phyloP scores from a whole-genome alignment of 139 green algal genomes.

The Haematococcus lacustris region DNA sequence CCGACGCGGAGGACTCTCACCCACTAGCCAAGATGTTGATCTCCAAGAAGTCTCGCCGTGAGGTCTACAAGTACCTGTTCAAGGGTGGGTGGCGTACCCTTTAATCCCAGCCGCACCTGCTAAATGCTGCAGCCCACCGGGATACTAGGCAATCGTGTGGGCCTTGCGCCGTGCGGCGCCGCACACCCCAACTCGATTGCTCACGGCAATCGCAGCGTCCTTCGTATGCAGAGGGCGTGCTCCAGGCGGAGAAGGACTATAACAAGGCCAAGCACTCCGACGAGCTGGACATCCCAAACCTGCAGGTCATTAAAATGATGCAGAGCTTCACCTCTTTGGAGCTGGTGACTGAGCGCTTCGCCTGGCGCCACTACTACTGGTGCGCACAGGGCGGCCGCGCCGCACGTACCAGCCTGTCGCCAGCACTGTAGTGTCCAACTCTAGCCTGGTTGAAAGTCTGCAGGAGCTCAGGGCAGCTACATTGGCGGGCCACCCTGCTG shows the following conservation, averaged over 20 bases:
- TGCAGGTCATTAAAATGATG: slow-evolving; percentile 96
- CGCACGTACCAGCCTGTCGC: no score
- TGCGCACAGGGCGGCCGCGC: slow-evolving; percentile 39
- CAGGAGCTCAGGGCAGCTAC: no score
- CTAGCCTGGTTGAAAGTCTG: no score
- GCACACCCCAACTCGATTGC: no score
- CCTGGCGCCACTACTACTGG: slow-evolving; percentile 99
- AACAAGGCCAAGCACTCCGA: slow-evolving; percentile 93
- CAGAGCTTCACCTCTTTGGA: slow-evolving; percentile 96
- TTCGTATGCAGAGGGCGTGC: slow-evolving; percentile 83
- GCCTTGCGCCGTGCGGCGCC: no score
- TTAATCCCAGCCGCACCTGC: not conserved
- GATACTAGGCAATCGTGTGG: no score
- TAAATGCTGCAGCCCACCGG: no score
- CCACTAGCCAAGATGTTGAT: slow-evolving; percentile 84
- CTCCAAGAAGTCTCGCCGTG: slow-evolving; percentile 95
- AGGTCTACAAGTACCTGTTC: slow-evolving; percentile 99
- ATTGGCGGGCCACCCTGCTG: not conserved
- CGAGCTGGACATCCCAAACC: slow-evolving; percentile 85
- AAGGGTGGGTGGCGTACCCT: slow-evolving; percentile 55
- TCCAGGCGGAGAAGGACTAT: slow-evolving; percentile 99
- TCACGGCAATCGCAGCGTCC: no score
- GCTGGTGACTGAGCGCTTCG: slow-evolving; percentile 92
- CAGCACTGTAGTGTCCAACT: no score
- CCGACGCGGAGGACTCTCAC: slow-evolving; percentile 70